Conservation (phyloP, 139 green algal genomes). For the Picochlorum sp. region DNA sequence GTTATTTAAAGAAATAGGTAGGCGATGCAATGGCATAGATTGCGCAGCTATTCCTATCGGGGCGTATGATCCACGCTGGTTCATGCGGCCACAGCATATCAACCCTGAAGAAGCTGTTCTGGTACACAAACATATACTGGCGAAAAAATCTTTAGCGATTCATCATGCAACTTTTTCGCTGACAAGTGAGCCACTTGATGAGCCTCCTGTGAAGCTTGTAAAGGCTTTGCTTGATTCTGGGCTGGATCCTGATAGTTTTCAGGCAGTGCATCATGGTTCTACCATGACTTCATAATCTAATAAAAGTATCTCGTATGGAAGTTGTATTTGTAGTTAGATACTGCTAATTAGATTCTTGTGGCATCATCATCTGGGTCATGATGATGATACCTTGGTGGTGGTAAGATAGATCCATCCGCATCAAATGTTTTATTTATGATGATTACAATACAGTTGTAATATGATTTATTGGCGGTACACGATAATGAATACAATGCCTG, state of each 20-base stretch:
- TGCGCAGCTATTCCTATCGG: constrained; percentile 29
- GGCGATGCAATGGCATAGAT: constrained; percentile 58
- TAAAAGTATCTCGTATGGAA: too few relatives aligned
- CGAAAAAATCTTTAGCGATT: constrained; percentile 38
- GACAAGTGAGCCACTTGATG: constrained; percentile 55
- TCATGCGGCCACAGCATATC: constrained; percentile 52
- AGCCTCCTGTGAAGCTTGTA: constrained; percentile 37
- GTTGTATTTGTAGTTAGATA: too few relatives aligned
- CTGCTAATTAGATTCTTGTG: too few relatives aligned
- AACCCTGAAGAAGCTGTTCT: constrained; percentile 58
- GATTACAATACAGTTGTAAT: too few relatives aligned
- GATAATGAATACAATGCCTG: too few relatives aligned
- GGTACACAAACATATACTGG: constrained; percentile 48
- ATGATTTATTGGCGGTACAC: too few relatives aligned
- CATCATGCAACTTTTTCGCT: constrained; percentile 62
- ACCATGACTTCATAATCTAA: background rate
- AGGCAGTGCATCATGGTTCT: constrained; percentile 48
- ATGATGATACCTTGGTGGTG: too few relatives aligned
- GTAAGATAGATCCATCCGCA: too few relatives aligned
- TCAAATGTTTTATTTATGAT: too few relatives aligned
- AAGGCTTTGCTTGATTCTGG: constrained; percentile 11
- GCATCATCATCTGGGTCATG: too few relatives aligned
- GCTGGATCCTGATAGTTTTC: constrained; percentile 34
- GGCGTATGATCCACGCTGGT: constrained; percentile 29
- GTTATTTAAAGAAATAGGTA: constrained; percentile 59